phyloP scores from a whole-genome alignment of 495 filamentous ascomycete species.

The Xylaria acuta region DNA sequence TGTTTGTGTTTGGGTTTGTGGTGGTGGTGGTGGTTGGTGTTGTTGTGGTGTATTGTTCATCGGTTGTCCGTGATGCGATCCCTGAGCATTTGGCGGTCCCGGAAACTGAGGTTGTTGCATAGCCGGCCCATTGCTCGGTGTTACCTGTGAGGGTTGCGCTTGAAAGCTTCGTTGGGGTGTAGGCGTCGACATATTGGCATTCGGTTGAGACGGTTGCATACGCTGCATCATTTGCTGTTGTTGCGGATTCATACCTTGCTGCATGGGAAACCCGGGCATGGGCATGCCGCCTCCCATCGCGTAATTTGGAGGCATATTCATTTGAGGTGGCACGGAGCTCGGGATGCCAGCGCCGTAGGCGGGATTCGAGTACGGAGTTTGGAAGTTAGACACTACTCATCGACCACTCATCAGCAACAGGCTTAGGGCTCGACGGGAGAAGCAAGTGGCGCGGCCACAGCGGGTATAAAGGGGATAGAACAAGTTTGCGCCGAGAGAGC shows the following conservation, averaged over 20 bases:
- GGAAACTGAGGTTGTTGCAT: slow-evolving; percentile 44
- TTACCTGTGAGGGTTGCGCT: slow-evolving; percentile 43
- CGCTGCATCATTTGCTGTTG: slow-evolving; percentile 54
- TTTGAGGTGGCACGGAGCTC: slow-evolving; percentile 49
- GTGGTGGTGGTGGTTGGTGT: slow-evolving; percentile 34
- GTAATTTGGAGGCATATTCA: slow-evolving; percentile 56
- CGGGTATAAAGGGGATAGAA: background rate
- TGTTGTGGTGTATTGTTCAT: slow-evolving; percentile 41
- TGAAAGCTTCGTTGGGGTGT: slow-evolving; percentile 49
- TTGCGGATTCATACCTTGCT: slow-evolving; percentile 47
- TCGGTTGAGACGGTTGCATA: slow-evolving; percentile 50
- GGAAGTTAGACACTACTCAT: slow-evolving; percentile 56
- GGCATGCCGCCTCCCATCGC: slow-evolving; percentile 53
- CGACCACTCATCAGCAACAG: slow-evolving; percentile 25
- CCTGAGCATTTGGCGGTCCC: slow-evolving; percentile 40
- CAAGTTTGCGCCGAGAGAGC: background rate
- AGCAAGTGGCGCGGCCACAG: background rate
- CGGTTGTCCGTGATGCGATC: slow-evolving; percentile 43
- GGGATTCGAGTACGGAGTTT: slow-evolving; percentile 58
- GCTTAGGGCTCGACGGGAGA: background rate
- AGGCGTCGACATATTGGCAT: slow-evolving; percentile 45
- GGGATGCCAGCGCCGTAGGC: slow-evolving; percentile 55
- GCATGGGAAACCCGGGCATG: slow-evolving; percentile 46
- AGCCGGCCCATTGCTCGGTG: slow-evolving; percentile 43
- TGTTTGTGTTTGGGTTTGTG: slow-evolving; percentile 37